Evolutionary conservation across 768 basidiomycete species (phyloP).

Genomic region (Pisolithus albus): DNA sequence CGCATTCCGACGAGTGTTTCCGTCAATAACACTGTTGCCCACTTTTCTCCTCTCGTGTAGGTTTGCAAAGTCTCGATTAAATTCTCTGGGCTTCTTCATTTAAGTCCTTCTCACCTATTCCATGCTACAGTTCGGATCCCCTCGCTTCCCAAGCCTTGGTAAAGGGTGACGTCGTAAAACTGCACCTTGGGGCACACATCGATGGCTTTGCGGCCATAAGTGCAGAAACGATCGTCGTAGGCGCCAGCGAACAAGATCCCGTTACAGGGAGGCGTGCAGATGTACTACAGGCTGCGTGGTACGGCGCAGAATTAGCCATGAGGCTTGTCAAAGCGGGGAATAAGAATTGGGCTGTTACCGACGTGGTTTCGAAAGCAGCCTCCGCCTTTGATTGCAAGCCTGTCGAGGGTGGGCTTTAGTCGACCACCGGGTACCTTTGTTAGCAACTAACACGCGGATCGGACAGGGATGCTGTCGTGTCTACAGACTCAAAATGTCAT

Average conservation of each 20-base stretch:
- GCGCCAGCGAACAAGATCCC: constrained; percentile 64
- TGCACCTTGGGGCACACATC: constrained; percentile 95
- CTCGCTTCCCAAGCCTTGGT: constrained; percentile 61
- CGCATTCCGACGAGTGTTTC: constrained; percentile 90
- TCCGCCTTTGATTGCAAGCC: constrained; percentile 80
- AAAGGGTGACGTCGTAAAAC: constrained; percentile 89
- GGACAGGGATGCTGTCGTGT: constrained; percentile 85
- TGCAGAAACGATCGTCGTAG: constrained; percentile 90
- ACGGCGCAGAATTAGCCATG: constrained; percentile 89
- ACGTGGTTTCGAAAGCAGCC: constrained; percentile 68
- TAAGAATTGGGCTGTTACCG: constrained; percentile 94
- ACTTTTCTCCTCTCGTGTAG: constrained; percentile 93
- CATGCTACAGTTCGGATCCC: constrained; percentile 56
- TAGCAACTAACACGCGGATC: neutral
- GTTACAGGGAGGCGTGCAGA: constrained; percentile 86
- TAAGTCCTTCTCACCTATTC: neutral
- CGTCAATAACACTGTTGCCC: constrained; percentile 91
- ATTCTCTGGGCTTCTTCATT: neutral
- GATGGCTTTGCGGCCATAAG: constrained; percentile 93
- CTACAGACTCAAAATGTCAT: constrained; percentile 92
- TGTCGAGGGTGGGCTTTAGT: constrained; percentile 65
- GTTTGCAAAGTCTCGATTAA: constrained; percentile 25
- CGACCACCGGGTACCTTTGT: neutral
- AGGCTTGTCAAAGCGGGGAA: constrained; percentile 85
- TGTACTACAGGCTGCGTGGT: constrained; percentile 89